Conservation (phyloP, 2,329 filamentous ascomycete species). For the Xylariales sp. region DNA sequence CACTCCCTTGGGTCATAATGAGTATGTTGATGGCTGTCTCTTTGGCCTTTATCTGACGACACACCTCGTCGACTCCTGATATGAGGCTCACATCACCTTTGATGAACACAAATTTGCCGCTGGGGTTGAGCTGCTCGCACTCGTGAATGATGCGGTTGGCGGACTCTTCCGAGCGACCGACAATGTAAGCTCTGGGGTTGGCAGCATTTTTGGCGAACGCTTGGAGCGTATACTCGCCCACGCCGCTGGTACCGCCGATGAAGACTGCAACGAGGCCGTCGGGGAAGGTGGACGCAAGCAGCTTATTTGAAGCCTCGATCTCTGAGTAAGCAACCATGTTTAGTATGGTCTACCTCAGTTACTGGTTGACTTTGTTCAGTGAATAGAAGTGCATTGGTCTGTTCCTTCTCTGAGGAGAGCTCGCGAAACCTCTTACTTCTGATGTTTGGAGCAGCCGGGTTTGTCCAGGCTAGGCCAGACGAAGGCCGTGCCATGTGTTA, state of each 20-base stretch:
- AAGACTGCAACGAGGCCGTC: constrained; percentile 40
- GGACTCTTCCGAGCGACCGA: constrained; percentile 38
- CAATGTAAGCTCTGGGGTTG: constrained; percentile 41
- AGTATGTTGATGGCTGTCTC: constrained; percentile 42
- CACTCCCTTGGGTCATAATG: constrained; percentile 24
- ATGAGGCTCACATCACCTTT: constrained; percentile 45
- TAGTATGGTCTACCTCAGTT: too few species aligned
- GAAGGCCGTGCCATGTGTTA: too few species aligned
- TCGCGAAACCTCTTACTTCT: too few species aligned
- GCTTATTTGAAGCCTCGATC: constrained; percentile 32
- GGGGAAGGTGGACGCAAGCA: constrained; percentile 20
- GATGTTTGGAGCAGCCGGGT: too few species aligned
- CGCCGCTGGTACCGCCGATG: constrained; percentile 51
- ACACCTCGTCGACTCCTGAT: constrained; percentile 44
- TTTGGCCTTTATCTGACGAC: constrained; percentile 35
- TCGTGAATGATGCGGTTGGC: constrained; percentile 34
- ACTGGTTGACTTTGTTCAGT: too few species aligned
- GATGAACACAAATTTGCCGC: constrained; percentile 42
- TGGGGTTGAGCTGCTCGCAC: constrained; percentile 34
- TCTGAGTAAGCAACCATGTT: too few species aligned
- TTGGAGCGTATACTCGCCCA: constrained; percentile 44
- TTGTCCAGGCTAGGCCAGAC: too few species aligned
- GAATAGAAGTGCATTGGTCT: too few species aligned
- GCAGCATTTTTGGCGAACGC: constrained; percentile 35
- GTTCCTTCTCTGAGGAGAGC: too few species aligned